Conservation (phyloP, 495 filamentous ascomycete species). For the Parachaetomium inaequale region DNA sequence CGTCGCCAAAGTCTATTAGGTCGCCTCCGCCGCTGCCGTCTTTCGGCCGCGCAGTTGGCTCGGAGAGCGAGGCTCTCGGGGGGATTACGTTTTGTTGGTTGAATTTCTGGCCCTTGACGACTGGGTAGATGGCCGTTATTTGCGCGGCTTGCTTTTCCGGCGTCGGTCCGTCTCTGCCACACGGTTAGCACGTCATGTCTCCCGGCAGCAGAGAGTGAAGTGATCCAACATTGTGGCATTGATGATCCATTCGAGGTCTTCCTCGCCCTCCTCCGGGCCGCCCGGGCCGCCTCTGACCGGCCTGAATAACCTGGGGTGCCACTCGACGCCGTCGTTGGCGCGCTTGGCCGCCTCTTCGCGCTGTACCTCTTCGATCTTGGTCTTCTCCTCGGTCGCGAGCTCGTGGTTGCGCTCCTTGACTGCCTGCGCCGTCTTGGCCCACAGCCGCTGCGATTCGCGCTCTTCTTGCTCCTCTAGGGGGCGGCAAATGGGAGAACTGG, state of each 20-base stretch:
- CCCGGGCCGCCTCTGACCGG: conserved; percentile 66
- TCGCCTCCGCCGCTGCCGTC: conserved; percentile 25
- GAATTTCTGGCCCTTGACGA: conserved; percentile 67
- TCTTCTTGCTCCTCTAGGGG: conserved; percentile 84
- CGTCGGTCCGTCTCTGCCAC: conserved; percentile 55
- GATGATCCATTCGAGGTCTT: conserved; percentile 91
- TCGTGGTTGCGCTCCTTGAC: conserved; percentile 83
- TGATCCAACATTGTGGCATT: conserved; percentile 74
- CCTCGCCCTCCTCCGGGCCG: conserved; percentile 75
- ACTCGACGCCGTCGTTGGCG: conserved; percentile 76
- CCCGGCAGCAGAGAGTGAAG: background rate
- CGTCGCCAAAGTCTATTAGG: conserved; percentile 48
- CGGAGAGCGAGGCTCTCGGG: conserved; percentile 26
- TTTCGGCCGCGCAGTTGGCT: conserved; percentile 9
- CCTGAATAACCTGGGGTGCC: conserved; percentile 84
- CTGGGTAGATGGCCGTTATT: conserved; percentile 81
- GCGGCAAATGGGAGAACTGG: conserved; percentile 69
- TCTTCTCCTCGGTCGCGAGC: conserved; percentile 90
- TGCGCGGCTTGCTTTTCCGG: conserved; percentile 75
- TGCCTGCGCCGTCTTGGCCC: conserved; percentile 74
- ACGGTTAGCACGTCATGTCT: conserved; percentile 28
- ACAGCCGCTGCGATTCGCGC: conserved; percentile 84
- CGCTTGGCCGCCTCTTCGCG: conserved; percentile 82
- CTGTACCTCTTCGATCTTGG: conserved; percentile 87
- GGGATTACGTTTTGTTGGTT: conserved; percentile 41